phyloP scores from a whole-genome alignment of 345 rosid species.

The Aquilaria sinensis region DNA sequence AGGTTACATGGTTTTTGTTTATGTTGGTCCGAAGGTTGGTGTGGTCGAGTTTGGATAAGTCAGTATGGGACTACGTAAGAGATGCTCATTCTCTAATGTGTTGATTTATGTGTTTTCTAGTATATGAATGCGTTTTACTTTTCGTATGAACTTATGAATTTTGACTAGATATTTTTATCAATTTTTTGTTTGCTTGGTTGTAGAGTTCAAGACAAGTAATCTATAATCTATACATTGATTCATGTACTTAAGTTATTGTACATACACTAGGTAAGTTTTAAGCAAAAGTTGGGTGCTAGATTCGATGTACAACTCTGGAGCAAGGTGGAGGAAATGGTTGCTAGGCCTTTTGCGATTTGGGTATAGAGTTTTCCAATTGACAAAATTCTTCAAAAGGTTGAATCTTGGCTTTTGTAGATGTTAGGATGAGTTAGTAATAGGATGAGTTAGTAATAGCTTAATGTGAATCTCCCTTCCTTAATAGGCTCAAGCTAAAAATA shows the following conservation, averaged over 20 bases:
- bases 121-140: background rate
- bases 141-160: too few species aligned
- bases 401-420: too few species aligned
- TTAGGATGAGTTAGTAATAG: too few species aligned
- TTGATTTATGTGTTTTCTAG: background rate
- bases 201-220: background rate
- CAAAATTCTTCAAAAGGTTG: too few species aligned
- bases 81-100: background rate
- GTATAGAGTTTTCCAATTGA: too few species aligned
- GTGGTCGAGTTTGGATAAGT: constrained; percentile 38
- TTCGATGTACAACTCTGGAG: too few species aligned
- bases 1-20: constrained; percentile 1
- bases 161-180: background rate
- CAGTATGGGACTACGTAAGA: background rate
- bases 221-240: background rate
- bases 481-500: too few species aligned
- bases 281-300: background rate
- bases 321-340: too few species aligned
- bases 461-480: too few species aligned
- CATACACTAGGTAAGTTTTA: background rate
- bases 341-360: too few species aligned
- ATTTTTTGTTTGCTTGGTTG: background rate
- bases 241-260: background rate
- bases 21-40: constrained; percentile 55
- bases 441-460: too few species aligned